Evolutionary conservation across 192 early-diverging fungal species (phyloP), one percentile per base, ranked within the genome.

Genomic region (Allomyces macrogynus): DNA sequence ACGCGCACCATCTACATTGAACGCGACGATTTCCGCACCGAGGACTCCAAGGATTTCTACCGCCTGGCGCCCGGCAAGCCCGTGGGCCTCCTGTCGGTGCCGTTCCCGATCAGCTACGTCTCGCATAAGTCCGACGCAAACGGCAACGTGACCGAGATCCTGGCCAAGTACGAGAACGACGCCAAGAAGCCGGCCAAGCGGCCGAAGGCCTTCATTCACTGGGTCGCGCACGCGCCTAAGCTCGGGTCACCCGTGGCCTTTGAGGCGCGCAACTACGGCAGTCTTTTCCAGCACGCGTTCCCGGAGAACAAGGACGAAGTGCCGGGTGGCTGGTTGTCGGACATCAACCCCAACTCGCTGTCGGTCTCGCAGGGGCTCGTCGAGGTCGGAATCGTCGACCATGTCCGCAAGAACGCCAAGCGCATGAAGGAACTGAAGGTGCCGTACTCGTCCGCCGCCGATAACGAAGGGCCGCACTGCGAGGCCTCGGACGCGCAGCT

Each of bases 171-270:
- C 70, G 89, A 94, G 66, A 83, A 86, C 69, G 77, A 68, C 23
- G 66, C 64, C 1, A 80, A 74, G 23, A 78, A 79, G 69, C 80
- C 74, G 68, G 64, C 66, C 24, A 68, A 76, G 64, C 89, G 89
- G 77, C 92, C 97, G 63, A 99, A 95, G 82, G 87, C 97, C 3
- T 98, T 87, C 75, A 97, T 99, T 77, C 97, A 99, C 72, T 99
- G 97, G 97, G 80, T 99, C 24, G 90, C 89, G 54, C 85, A 95
- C 66, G 89, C 87, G 24, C 78, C 82, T 27, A 81, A 83, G 67
- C 88, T 86, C 69, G 77, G 81, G 25, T 93, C 89, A 8, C 92
- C 96, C 20, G 85, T 95, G 20, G 73, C 75, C 25, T 69, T 97
- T 57, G 89, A 99, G 75, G 78, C 92, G 18, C 81, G 90, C 61